Evolutionary conservation across 192 early-diverging fungal species (phyloP).

Genomic region (Coemansia sp.): DNA sequence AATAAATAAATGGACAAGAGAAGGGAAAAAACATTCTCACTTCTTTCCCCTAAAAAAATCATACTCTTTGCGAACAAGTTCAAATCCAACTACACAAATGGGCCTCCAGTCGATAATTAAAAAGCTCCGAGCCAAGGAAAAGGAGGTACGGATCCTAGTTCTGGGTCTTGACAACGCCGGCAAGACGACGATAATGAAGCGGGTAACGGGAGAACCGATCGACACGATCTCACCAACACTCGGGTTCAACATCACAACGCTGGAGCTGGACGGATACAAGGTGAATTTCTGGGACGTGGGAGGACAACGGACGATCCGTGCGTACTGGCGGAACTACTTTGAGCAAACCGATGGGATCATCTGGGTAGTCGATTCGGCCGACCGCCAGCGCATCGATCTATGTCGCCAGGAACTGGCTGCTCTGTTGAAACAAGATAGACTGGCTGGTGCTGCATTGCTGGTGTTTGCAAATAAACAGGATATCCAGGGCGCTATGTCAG

Average conservation of each 20-base stretch:
- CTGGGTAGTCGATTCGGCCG: slow-evolving; percentile 98
- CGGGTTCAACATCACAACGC: slow-evolving; percentile 97
- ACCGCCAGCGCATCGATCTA: slow-evolving; percentile 75
- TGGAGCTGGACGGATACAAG: slow-evolving; percentile 68
- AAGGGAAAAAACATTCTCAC: slow-evolving; percentile 1
- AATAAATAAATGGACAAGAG: slow-evolving; percentile 1
- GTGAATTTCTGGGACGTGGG: slow-evolving; percentile 97
- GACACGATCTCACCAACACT: slow-evolving; percentile 91
- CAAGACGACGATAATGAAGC: slow-evolving; percentile 97
- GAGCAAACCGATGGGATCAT: slow-evolving; percentile 97
- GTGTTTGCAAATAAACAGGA: slow-evolving; percentile 99
- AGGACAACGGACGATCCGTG: slow-evolving; percentile 93
- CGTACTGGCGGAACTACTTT: slow-evolving; percentile 99
- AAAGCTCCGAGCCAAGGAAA: slow-evolving; percentile 89
- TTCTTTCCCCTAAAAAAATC: background rate
- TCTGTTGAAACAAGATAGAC: slow-evolving; percentile 87
- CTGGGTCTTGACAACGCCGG: slow-evolving; percentile 99
- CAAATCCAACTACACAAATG: slow-evolving; percentile 56
- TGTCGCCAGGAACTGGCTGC: slow-evolving; percentile 75
- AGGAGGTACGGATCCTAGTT: slow-evolving; percentile 92
- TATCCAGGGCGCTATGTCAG: slow-evolving; percentile 75
- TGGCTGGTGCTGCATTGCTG: slow-evolving; percentile 90
- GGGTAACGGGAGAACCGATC: slow-evolving; percentile 91
- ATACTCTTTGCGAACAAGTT: background rate
- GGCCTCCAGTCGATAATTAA: slow-evolving; percentile 92